Evolutionary conservation across 2,329 filamentous ascomycete species (phyloP), one percentile per base, ranked within the genome.

Genomic region (Xylariaceae sp.): DNA sequence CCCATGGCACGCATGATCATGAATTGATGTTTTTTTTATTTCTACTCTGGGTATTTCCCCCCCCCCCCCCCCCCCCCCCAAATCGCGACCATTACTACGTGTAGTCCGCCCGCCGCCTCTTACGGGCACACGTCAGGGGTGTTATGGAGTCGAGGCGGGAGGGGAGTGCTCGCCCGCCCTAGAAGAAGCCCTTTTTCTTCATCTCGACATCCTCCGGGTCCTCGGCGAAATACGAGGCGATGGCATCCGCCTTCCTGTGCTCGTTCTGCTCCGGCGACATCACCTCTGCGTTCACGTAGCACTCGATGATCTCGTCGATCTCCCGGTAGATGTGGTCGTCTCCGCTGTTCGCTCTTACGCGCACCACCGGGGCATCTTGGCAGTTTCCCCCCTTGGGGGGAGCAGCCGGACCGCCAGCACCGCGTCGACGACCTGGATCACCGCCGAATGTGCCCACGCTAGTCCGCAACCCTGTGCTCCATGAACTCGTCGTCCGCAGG

Each of bases 231-330:
- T 57, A 62, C 40, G 62, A 56, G 9, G 56, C 52, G 10, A 64
- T 43, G 2, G 44, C 56, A 12, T 45, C 56, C 2, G 37, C 52
- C 48, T 62, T 65, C 18, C 53, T 44, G 3, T 37, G 59, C 56
- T 64, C 57, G n/a, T 54, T 50, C 19, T 49, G 50, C 47, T 40
- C 37, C 9, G 47, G 41, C 1, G 44, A 9, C 18, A 32, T 40
- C 1, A 53, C 57, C 7, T 54, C 52, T 4, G 19, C 46, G 45
- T 50, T 20, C 19, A 60, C 49, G 52, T 69, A 69, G 54, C 55
- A 63, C 43, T 69, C 63, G 51, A 69, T 68, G 19, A 69, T 67
- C 20, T 60, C 62, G 32, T 67, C 65, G 45, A 69, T 69, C 50
- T 63, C 61, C 20, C 44, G 48, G 50, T 67, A 63, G 14, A 67